phyloP scores from a whole-genome alignment of 2,329 filamentous ascomycete species.

The Sporothrix sp. region DNA sequence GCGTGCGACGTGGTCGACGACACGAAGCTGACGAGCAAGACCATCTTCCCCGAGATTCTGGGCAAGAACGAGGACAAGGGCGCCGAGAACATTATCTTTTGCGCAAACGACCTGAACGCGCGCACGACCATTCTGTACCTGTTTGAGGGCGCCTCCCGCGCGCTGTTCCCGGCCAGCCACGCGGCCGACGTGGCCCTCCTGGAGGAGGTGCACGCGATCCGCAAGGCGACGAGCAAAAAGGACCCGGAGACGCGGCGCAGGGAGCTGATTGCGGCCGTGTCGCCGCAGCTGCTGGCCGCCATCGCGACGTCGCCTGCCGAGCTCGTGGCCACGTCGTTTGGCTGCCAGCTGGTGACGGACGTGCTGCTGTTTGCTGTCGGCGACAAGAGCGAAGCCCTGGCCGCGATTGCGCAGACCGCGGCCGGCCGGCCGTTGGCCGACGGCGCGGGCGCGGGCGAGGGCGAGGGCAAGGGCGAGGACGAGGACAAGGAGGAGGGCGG shows the following conservation, averaged over 20 bases:
- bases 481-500: constrained; percentile 31
- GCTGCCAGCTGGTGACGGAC: constrained; percentile 77
- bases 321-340: constrained; percentile 67
- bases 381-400: constrained; percentile 65
- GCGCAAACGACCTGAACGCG: constrained; percentile 56
- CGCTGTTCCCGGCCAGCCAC: constrained; percentile 52
- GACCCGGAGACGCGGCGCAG: constrained; percentile 64
- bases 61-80: constrained; percentile 57
- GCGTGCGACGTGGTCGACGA: constrained; percentile 91
- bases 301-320: constrained; percentile 58
- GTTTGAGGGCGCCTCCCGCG: constrained; percentile 57
- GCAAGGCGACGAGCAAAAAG: constrained; percentile 85
- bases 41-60: constrained; percentile 78
- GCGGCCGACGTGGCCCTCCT: constrained; percentile 60
- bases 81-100: constrained; percentile 52
- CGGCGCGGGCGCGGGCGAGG: constrained; percentile 42
- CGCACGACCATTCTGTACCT: constrained; percentile 68
- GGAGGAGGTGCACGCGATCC: constrained; percentile 66
- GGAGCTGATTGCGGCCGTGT: constrained; percentile 67
- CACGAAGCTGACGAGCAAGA: constrained; percentile 77
- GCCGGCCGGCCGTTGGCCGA: constrained; percentile 49
- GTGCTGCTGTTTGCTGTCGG: constrained; percentile 66
- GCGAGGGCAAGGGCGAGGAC: no score
- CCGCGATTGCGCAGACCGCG: constrained; percentile 57
- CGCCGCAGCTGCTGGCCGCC: constrained; percentile 63